Percentiles rank a stretch among this genome's conserved stretches.
These are phyloP conservation scores for Vitis vinifera DNA, from an alignment of 164 flowering plant species.

Conservation along the genomic window ASM3070453v1 NC_081808.1:24929001-24929500, in stretches of 20 bases:
- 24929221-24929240: constrained; percentile 80
- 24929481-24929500: too few species aligned
- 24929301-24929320: constrained; percentile 2
- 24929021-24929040: too few species aligned
- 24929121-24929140: constrained; percentile 98
- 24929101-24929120: constrained; percentile 4
- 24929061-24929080: too few species aligned
- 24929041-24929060: too few species aligned
- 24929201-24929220: constrained; percentile 66
- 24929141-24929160: constrained; percentile 94
- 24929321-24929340: constrained; percentile 77
- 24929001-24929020: too few species aligned
- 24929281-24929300: not conserved
- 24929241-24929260: constrained; percentile 53
- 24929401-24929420: constrained; percentile 82
- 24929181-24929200: constrained; percentile 55
- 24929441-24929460: constrained; percentile 79
- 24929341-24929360: constrained; percentile 98
- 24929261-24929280: not conserved
- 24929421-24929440: constrained; percentile 95
- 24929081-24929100: not conserved
- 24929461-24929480: not conserved
- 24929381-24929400: constrained; percentile 95
- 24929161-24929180: constrained; percentile 83
- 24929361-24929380: constrained; percentile 96